These are phyloP conservation scores for Camptophora hylomeconis DNA, from an alignment of 2,329 filamentous ascomycete genomes.

Conservation along the genomic window DNA sequence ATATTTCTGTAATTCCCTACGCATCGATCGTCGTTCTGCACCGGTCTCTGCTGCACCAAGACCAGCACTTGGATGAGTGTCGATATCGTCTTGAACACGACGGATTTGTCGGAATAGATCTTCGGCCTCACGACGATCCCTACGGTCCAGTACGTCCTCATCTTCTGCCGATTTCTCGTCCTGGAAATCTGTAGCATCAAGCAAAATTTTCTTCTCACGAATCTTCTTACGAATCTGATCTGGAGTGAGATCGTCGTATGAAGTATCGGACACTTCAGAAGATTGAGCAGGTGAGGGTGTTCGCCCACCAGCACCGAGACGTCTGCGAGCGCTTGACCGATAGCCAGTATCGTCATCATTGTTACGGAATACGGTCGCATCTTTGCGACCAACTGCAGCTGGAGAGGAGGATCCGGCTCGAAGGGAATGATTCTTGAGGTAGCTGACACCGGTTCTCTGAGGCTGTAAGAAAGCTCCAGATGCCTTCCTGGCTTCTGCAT, in stretches of 20 bases:
- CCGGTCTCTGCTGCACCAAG: conserved; percentile 65
- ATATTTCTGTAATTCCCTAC: conserved; percentile 75
- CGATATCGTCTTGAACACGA: conserved; percentile 86
- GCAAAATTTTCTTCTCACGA: conserved; percentile 79
- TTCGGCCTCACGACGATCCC: conserved; percentile 83
- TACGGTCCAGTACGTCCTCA: conserved; percentile 79
- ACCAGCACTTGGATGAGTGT: conserved; percentile 68
- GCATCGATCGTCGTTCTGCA: conserved; percentile 72
- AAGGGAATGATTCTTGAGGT: conserved; percentile 92
- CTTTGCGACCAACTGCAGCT: conserved; percentile 55
- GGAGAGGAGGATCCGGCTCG: conserved; percentile 40
- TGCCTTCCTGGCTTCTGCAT: conserved; percentile 79
- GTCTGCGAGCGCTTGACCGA: conserved; percentile 80
- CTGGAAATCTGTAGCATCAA: conserved; percentile 93
- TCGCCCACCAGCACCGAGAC: conserved; percentile 54
- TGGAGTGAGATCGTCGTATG: conserved; percentile 68
- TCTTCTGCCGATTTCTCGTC: conserved; percentile 84
- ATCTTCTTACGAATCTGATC: conserved; percentile 90
- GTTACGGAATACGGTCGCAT: conserved; percentile 93
- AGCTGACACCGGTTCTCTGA: conserved; percentile 95
- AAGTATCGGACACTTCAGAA: conserved; percentile 45
- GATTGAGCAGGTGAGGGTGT: conserved; percentile 74
- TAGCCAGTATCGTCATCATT: conserved; percentile 90
- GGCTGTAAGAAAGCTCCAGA: conserved; percentile 82
- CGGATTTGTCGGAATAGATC: conserved; percentile 88